Evolutionary conservation across 2,329 filamentous ascomycete species (phyloP), one percentile per base, ranked within the genome.

Genomic region (Tolypocladium paradoxum): DNA sequence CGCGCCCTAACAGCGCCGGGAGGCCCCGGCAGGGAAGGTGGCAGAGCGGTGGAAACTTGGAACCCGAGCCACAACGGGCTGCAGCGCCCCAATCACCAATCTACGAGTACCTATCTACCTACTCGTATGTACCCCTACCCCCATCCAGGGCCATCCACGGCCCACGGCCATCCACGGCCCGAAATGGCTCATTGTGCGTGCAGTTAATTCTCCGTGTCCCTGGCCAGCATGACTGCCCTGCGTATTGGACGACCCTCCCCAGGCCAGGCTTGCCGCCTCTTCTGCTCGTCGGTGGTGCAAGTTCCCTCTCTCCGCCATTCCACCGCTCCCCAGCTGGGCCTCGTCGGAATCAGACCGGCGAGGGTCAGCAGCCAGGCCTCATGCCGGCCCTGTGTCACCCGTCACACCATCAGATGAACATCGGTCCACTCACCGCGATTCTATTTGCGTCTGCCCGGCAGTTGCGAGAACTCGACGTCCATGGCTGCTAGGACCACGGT

Each of bases 11-110:
- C 48, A 40, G 50, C 48, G 37, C 48, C 53, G 50, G 53, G 55
- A 55, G 48, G 50, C 37, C 48, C 55, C 55, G 53, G 53, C 50
- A 51, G 49, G 53, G 43, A 53, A 53, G 51, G 48, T 36, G 48
- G 7, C 43, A 46, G 24, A 47, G 50, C 38, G 16, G 37, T 18
- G 2, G 24, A 34, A 51, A 46, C 37, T 22, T 35, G 36, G 24
- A 46, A 46, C 6, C 24, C 24, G 16, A 16, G 40, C 40, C 4
- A 43, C 14, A 16, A 43, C 22, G 22, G 4, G 24, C 24, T 29
- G 40, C 24, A 29, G 40, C 16, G 40, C 40, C 16, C 24, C 22
- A 43, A 27, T 27, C 14, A 43, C 22, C 40, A n/a, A n/a, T n/a
- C n/a, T n/a, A n/a, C n/a, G n/a, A n/a, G n/a, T n/a, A n/a, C n/a